Percentiles rank a stretch among this genome's conserved stretches.
These are phyloP conservation scores for Sarocladium oryzae DNA, from an alignment of 2,329 filamentous ascomycete species.

Conservation along the genomic window DNA sequence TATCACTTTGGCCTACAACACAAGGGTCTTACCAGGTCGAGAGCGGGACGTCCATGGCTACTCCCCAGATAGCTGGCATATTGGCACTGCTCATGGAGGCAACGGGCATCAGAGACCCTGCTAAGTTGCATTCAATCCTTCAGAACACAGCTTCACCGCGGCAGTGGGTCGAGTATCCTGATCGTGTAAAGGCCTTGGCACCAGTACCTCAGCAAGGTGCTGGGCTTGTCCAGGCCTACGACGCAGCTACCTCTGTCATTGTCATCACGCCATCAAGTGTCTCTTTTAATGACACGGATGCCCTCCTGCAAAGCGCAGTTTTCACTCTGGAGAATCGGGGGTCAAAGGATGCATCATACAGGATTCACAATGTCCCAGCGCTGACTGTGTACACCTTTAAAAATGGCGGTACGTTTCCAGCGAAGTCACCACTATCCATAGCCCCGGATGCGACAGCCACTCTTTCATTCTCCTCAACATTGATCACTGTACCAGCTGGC, in stretches of 20 bases:
- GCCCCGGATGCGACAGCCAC: not conserved
- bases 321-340: slow-evolving; percentile 52
- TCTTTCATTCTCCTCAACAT: not conserved
- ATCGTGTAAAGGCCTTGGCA: slow-evolving; percentile 33
- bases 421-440: not conserved
- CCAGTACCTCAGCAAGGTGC: slow-evolving; percentile 55
- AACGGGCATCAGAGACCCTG: slow-evolving; percentile 35
- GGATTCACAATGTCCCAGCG: slow-evolving; percentile 35
- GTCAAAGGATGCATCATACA: slow-evolving; percentile 40
- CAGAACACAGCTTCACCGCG: slow-evolving; percentile 23
- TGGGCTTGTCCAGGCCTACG: slow-evolving; percentile 53
- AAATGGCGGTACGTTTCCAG: not conserved
- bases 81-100: slow-evolving; percentile 33
- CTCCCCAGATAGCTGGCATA: slow-evolving; percentile 33
- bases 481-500: not conserved
- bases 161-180: slow-evolving; percentile 36
- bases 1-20: slow-evolving; percentile 37
- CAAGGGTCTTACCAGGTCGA: slow-evolving; percentile 31
- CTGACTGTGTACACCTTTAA: not conserved
- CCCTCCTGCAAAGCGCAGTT: slow-evolving; percentile 41
- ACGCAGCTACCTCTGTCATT: slow-evolving; percentile 48
- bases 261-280: slow-evolving; percentile 50
- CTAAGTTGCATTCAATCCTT: slow-evolving; percentile 36
- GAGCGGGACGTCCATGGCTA: slow-evolving; percentile 43
- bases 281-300: slow-evolving; percentile 57